phyloP scores from a whole-genome alignment of 2,329 filamentous ascomycete species.

The Fusarium pilosicola region DNA sequence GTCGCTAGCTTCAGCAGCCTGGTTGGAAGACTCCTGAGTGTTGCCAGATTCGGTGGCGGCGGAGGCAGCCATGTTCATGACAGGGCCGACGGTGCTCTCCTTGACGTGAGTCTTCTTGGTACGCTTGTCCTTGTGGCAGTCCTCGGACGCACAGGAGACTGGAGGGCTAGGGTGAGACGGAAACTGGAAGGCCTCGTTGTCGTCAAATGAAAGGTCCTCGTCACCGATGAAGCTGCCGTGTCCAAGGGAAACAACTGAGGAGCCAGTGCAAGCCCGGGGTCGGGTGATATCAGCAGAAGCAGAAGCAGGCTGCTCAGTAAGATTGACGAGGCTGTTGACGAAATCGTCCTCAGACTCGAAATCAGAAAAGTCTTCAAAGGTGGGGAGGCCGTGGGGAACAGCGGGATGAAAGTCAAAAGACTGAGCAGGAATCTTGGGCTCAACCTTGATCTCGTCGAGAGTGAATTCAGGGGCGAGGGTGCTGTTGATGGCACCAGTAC shows the following conservation, averaged over 20 bases:
- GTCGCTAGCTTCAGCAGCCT: constrained; percentile 52
- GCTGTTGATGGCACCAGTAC: constrained; percentile 60
- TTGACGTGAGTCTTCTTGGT: constrained; percentile 64
- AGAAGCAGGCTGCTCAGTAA: constrained; percentile 58
- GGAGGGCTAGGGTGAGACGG: constrained; percentile 71
- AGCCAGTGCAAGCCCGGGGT: constrained; percentile 74
- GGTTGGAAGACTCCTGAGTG: constrained; percentile 50
- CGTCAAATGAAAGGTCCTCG: constrained; percentile 80
- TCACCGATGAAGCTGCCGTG: constrained; percentile 82
- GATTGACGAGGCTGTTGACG: constrained; percentile 74
- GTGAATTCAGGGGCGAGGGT: constrained; percentile 70
- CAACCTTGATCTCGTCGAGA: constrained; percentile 68
- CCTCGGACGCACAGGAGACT: constrained; percentile 50
- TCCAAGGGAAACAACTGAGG: constrained; percentile 72
- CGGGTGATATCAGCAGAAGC: constrained; percentile 69
- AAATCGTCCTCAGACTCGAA: constrained; percentile 93
- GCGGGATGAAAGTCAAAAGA: constrained; percentile 63
- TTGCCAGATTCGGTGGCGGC: constrained; percentile 49
- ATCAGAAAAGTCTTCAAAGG: constrained; percentile 88
- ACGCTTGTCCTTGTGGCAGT: constrained; percentile 67
- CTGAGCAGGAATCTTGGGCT: constrained; percentile 58
- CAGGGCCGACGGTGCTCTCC: constrained; percentile 49
- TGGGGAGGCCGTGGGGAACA: constrained; percentile 70
- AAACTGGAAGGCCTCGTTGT: constrained; percentile 69
- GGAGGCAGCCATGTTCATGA: constrained; percentile 55